A percentile compares a stretch with the other conserved stretches of the same genome.
Evolutionary conservation across 495 filamentous ascomycete species (phyloP).

Genomic region (Penicillium coprophilum): DNA sequence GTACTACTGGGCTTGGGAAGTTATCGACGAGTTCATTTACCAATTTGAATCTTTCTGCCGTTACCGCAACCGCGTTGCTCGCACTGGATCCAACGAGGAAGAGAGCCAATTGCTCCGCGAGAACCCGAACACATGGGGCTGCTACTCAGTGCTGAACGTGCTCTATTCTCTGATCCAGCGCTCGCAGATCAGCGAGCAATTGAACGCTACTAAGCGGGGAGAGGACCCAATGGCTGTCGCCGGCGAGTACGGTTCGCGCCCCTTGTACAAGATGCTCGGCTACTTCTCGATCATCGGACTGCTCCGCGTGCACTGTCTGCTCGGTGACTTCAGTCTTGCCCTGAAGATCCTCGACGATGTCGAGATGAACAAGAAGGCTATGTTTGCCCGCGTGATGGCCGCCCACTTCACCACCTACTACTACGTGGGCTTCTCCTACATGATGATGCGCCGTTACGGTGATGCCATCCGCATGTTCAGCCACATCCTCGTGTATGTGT

Average conservation of each 20-base stretch:
- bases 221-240: slow-evolving; percentile 83
- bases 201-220: slow-evolving; percentile 87
- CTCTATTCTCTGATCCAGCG: slow-evolving; percentile 98
- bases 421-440: slow-evolving; percentile 99
- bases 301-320: slow-evolving; percentile 90
- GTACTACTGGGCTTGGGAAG: slow-evolving; percentile 99
- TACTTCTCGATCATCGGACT: slow-evolving; percentile 99
- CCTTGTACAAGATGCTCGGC: slow-evolving; percentile 94
- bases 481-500: slow-evolving; percentile 99
- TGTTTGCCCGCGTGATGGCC: slow-evolving; percentile 99
- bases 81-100: slow-evolving; percentile 80
- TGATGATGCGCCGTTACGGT: slow-evolving; percentile 99
- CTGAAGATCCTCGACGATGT: slow-evolving; percentile 99
- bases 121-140: slow-evolving; percentile 98
- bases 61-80: slow-evolving; percentile 87
- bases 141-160: slow-evolving; percentile 98
- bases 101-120: slow-evolving; percentile 88
- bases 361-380: slow-evolving; percentile 99
- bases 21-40: slow-evolving; percentile 99
- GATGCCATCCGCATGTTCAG: slow-evolving; percentile 99
- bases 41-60: slow-evolving; percentile 99
- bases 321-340: slow-evolving; percentile 96
- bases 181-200: slow-evolving; percentile 96
- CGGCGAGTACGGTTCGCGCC: slow-evolving; percentile 90
- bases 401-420: slow-evolving; percentile 99